Percentiles rank a stretch among this genome's conserved stretches.
These are phyloP conservation scores for Polygonum aviculare DNA, from an alignment of 148 eudicot genomes.

Conservation along the genomic window DNA sequence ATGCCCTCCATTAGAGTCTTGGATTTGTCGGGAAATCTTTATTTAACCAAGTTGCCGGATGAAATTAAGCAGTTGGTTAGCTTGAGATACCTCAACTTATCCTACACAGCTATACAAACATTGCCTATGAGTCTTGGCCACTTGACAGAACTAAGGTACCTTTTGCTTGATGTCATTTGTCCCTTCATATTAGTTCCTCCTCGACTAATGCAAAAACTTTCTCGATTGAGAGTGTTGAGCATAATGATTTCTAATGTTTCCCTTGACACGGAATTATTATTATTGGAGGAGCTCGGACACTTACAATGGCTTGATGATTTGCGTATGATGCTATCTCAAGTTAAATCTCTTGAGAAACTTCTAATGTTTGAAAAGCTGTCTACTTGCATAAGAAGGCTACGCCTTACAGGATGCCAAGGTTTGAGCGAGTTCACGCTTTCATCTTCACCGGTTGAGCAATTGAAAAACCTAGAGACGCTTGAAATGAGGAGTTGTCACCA, in stretches of 20 bases:
- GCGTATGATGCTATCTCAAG: neutral
- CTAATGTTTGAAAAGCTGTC: neutral
- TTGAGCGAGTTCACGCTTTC: neutral
- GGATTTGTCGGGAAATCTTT: neutral
- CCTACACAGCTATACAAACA: neutral
- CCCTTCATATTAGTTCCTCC: neutral
- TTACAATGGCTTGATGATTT: neutral
- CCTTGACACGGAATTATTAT: neutral
- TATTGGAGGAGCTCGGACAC: neutral
- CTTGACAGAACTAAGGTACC: neutral
- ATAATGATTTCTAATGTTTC: neutral
- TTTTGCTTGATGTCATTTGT: neutral
- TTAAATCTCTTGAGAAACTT: neutral
- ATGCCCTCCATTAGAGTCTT: neutral
- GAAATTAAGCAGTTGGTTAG: neutral
- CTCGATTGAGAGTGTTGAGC: neutral
- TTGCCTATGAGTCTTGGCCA: neutral
- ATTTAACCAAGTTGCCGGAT: neutral
- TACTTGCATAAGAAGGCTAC: neutral
- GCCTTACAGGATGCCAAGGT: neutral
- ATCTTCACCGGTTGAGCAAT: neutral
- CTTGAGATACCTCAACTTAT: slow-evolving; percentile 1
- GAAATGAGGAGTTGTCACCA: neutral
- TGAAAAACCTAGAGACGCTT: neutral
- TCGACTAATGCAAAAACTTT: neutral